Base-by-base conservation (phyloP, 768 basidiomycete species). In the Daedaleopsis sinensis region DNA sequence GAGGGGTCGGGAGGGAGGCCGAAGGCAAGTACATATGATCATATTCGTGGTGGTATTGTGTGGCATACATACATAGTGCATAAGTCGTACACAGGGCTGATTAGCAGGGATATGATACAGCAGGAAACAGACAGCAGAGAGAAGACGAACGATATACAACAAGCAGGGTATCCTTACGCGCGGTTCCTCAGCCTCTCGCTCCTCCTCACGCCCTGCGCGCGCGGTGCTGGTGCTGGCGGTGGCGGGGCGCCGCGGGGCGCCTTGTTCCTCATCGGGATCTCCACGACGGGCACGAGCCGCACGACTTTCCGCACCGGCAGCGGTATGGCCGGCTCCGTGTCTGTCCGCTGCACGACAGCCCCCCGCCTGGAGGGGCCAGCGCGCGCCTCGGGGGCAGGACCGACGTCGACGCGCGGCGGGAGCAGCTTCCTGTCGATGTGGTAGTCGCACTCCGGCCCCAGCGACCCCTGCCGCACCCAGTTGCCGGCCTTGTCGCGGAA, bases 401-500 rank as follows among this genome's bases (percentile, higher is more conserved):
- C 47, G 10, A 32, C 52, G 2, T 54, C 52, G 5, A 61, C 36
- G 43, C 32, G 55, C 3, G 59, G 59, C 15, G 59, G 59, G n/a
- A 61, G 21, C 2, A 32, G 16, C 7, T 43, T 32, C 44, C 15
- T 48, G 37, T 58, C 43, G 37, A 55, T 38, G 15, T 55, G 19
- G 52, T 58, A 55, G 23, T 46, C 37, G 15, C 35, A 43, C 52
- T 58, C 57, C 18, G 56, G 57, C 2, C 42, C 52, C 35, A 58
- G 18, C 8, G 57, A 58, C 9, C 56, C 58, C 10, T 58, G 57
- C 10, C 56, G 52, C n/a, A 58, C 57, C 52, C 50, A 58, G 23
- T 37, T 42, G 23, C 39, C 48, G 13, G 36, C 19, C 7, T 44
- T 43, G 38, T 58, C 57, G 32, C 49, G 62, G 19, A 42, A 37